Percentiles rank a stretch among this genome's conserved stretches.
phyloP scores from a whole-genome alignment of 2,329 filamentous ascomycete species.

The Dothiorella sarmentorum region DNA sequence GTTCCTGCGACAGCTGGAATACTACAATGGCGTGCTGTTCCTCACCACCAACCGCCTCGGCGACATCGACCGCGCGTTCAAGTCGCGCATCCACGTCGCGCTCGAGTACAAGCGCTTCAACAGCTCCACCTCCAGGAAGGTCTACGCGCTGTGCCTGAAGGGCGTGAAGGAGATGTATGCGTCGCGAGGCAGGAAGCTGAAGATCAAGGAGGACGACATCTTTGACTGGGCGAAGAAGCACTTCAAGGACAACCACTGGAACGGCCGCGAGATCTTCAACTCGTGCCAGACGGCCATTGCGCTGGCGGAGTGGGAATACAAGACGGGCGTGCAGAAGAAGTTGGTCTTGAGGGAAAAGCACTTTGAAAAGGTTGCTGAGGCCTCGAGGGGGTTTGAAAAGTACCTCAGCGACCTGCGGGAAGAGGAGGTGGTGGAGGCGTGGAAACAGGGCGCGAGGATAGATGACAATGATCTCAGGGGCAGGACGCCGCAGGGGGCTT shows the following conservation, averaged over 20 bases:
- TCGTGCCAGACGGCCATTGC: constrained; percentile 24
- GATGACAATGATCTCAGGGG: too few relatives aligned
- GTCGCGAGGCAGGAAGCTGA: not conserved
- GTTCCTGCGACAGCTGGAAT: constrained; percentile 11
- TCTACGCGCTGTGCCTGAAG: not conserved
- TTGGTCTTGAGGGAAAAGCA: not conserved
- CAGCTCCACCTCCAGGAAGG: not conserved
- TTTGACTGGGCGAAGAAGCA: not conserved
- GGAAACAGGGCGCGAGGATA: too few relatives aligned
- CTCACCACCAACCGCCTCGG: constrained; percentile 35
- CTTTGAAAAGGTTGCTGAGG: not conserved
- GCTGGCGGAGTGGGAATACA: constrained; percentile 18
- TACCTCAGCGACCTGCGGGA: not conserved
- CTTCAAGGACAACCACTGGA: constrained; percentile 17
- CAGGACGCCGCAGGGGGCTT: too few relatives aligned
- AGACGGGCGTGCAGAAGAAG: not conserved
- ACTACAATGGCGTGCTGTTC: constrained; percentile 29
- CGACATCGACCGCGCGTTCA: constrained; percentile 25
- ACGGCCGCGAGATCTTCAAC: constrained; percentile 23
- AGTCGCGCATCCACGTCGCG: constrained; percentile 11
- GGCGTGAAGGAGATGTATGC: not conserved
- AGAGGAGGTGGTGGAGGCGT: not conserved
- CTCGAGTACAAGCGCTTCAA: constrained; percentile 20
- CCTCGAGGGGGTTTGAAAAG: not conserved
- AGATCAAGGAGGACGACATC: not conserved